Base-by-base conservation (phyloP, 169 alveolate species). In the Theileria luwenshuni region DNA sequence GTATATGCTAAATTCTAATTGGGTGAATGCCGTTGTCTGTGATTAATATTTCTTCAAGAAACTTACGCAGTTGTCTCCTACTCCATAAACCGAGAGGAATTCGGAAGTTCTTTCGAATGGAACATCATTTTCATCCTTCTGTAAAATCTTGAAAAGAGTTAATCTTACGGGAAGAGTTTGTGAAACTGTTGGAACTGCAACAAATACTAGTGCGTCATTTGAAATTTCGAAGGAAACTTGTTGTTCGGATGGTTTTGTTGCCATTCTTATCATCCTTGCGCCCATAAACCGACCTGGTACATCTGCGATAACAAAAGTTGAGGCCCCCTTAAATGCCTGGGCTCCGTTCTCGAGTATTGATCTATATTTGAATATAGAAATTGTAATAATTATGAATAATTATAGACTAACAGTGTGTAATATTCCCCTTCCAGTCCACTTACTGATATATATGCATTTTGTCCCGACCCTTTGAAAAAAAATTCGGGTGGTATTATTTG, bases 321-420 rank as follows among this genome's bases (percentile, higher is more conserved):
- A 48, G 35, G 90, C 80, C 64, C 93, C 91, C 47, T 80, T 65
- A 70, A 88, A 94, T 32, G 96, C 95, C 54, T 90, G 83, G 30
- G 86, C 93, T 38, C 97, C 97, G 59, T 94, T 91, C 80, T 94
- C 92, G 17, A 94, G 77, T 32, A 86, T 65, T 5, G 93, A 65
- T 58, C 90, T 33, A 25, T 52, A 60, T n/a, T n/a, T n/a, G n/a
- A n/a, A n/a, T n/a, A n/a, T n/a, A n/a, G 70, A 49, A 45, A 17
- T 17, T 48, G 45, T 38, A 12, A 15, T 38, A 23, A 21, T 2
- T 1, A 33, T 32, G 52, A 3, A 33, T 7, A 21, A 2, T 73
- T 30, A 33, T n/a, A 17, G 17, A 30, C 77, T 28, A 25, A 88
- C 65, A 92, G 61, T 43, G 89, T 95, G 63, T 72, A 92, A 56